Evolutionary conservation across 2,329 filamentous ascomycete species (phyloP).

Genomic region (Davidsoniella virescens): DNA sequence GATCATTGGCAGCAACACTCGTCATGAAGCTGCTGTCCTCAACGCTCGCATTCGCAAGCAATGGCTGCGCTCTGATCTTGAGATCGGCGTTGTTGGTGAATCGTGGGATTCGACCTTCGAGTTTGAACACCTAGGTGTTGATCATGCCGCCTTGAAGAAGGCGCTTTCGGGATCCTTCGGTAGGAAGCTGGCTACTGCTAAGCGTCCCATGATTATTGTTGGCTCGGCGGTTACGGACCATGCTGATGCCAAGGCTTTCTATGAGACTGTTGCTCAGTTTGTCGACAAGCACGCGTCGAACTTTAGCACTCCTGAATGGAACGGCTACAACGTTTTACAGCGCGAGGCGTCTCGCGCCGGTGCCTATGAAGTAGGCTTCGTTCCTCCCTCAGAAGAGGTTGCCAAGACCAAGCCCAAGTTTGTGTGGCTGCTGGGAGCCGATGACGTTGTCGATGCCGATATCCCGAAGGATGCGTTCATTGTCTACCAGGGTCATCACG

Average conservation of each 20-base stretch:
- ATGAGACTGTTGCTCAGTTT: constrained; percentile 77
- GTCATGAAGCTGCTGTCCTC: constrained; percentile 85
- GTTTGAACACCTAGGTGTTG: constrained; percentile 74
- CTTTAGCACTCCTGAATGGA: constrained; percentile 84
- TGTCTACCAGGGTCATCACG: constrained; percentile 96
- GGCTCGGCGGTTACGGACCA: constrained; percentile 88
- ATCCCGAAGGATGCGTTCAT: constrained; percentile 94
- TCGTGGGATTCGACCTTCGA: constrained; percentile 89
- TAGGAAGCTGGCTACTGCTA: constrained; percentile 74
- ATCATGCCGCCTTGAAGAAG: constrained; percentile 66
- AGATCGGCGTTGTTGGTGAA: constrained; percentile 83
- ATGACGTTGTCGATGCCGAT: constrained; percentile 71
- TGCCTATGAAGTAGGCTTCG: constrained; percentile 92
- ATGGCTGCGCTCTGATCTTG: constrained; percentile 87
- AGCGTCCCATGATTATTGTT: constrained; percentile 92
- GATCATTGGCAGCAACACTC: constrained; percentile 84
- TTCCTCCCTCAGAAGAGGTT: constrained; percentile 64
- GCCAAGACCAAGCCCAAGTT: constrained; percentile 83
- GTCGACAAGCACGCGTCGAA: constrained; percentile 83
- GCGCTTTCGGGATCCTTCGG: constrained; percentile 76
- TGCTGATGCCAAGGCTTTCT: constrained; percentile 78
- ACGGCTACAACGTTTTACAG: constrained; percentile 94
- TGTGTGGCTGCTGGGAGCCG: constrained; percentile 88
- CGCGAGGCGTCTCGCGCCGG: constrained; percentile 80
- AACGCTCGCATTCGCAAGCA: constrained; percentile 97